Evolutionary conservation across 164 flowering plant genomes (phyloP).

Genomic region (Macadamia tetraphylla): DNA sequence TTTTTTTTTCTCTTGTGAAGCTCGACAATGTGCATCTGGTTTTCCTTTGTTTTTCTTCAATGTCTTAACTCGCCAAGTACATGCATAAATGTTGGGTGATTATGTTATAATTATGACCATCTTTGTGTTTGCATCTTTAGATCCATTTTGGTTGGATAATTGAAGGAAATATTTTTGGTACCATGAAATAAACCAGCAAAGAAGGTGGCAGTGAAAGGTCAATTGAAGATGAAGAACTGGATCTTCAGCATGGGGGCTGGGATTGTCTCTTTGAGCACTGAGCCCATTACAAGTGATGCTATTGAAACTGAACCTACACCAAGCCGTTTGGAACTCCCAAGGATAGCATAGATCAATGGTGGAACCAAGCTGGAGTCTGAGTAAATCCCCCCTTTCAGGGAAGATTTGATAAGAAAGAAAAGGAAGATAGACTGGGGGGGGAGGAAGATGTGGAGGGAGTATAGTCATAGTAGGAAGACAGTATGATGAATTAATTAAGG

Average conservation of each 20-base stretch:
- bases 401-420: background rate
- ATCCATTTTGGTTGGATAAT: no score
- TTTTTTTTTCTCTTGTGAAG: no score
- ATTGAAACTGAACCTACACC: slow-evolving; percentile 60
- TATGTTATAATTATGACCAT: no score
- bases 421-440: background rate
- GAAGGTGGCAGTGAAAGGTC: slow-evolving; percentile 50
- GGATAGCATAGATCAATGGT: slow-evolving; percentile 49
- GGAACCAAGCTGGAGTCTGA: slow-evolving; percentile 75
- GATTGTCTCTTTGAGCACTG: slow-evolving; percentile 44
- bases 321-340: slow-evolving; percentile 58
- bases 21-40: no score
- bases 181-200: slow-evolving; percentile 58
- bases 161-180: no score
- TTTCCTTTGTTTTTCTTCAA: no score
- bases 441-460: no score
- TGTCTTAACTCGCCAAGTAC: no score
- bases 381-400: slow-evolving; percentile 4
- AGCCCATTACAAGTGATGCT: slow-evolving; percentile 54
- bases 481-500: no score
- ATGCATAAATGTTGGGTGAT: no score
- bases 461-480: no score
- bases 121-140: no score
- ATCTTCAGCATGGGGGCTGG: slow-evolving; percentile 14
- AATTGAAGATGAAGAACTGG: slow-evolving; percentile 38